phyloP scores from a whole-genome alignment of 2,329 filamentous ascomycete genomes.

The Cadophora malorum region DNA sequence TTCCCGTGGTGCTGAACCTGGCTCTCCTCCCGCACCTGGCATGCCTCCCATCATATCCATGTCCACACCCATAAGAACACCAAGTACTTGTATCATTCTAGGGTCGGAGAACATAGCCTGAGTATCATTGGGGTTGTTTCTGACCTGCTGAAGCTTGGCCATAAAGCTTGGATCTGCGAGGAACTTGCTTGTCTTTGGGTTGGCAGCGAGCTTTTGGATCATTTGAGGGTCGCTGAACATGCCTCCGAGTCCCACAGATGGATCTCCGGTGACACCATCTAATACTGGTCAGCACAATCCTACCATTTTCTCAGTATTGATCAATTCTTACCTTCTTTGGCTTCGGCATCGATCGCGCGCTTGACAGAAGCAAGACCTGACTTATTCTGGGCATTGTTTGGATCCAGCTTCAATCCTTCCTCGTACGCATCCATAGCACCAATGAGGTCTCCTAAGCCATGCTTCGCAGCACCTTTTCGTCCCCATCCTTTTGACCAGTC shows the following conservation, averaged over 20 bases:
- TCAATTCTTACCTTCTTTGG: slow-evolving; percentile 50
- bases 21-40: slow-evolving; percentile 49
- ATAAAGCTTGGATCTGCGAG: slow-evolving; percentile 89
- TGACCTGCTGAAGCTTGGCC: slow-evolving; percentile 82
- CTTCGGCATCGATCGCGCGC: slow-evolving; percentile 84
- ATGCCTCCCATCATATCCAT: slow-evolving; percentile 67
- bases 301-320: background rate
- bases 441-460: slow-evolving; percentile 85
- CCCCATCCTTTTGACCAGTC: slow-evolving; percentile 99
- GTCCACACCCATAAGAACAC: slow-evolving; percentile 91
- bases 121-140: slow-evolving; percentile 79
- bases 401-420: slow-evolving; percentile 91
- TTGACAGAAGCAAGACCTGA: slow-evolving; percentile 84
- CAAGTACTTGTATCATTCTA: slow-evolving; percentile 90
- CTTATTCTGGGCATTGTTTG: slow-evolving; percentile 91
- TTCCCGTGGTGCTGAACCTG: slow-evolving; percentile 50
- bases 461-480: slow-evolving; percentile 88
- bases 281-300: slow-evolving; percentile 26
- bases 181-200: slow-evolving; percentile 88
- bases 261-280: slow-evolving; percentile 61
- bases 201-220: slow-evolving; percentile 86
- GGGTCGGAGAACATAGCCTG: slow-evolving; percentile 87
- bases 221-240: slow-evolving; percentile 96
- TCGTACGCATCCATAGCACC: slow-evolving; percentile 90
- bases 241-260: slow-evolving; percentile 77